Percentiles rank a stretch among this genome's conserved stretches.
phyloP scores from a whole-genome alignment of 2,329 filamentous ascomycete genomes.

The Ascochyta viciae-villosae region DNA sequence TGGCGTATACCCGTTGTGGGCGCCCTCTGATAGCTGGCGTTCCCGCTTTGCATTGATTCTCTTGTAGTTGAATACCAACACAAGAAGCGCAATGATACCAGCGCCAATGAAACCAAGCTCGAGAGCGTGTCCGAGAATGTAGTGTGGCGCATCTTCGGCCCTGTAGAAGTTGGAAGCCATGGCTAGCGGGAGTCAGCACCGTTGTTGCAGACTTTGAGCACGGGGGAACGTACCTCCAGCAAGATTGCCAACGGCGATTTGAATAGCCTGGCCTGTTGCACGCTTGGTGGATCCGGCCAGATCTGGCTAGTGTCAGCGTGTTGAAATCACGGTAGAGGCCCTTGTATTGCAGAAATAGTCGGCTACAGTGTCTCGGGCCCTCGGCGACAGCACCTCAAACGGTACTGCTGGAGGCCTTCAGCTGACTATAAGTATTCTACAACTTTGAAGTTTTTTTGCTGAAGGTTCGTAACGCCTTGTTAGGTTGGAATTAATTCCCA shows the following conservation, averaged over 20 bases:
- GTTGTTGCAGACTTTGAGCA: background rate
- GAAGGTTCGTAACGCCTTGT: too few relatives aligned
- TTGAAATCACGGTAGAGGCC: background rate
- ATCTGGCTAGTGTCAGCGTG: constrained; percentile 51
- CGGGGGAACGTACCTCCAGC: constrained; percentile 31
- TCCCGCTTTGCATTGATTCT: constrained; percentile 65
- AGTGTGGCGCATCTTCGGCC: constrained; percentile 56
- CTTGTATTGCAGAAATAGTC: too few relatives aligned
- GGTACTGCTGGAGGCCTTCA: too few relatives aligned
- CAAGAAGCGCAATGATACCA: constrained; percentile 55
- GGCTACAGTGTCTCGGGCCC: too few relatives aligned
- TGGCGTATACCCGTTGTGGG: constrained; percentile 52
- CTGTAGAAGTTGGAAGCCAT: constrained; percentile 78
- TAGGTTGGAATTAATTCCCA: too few relatives aligned
- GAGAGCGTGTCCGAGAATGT: constrained; percentile 59
- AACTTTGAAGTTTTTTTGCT: too few relatives aligned
- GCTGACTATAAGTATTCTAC: too few relatives aligned
- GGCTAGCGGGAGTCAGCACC: constrained; percentile 49
- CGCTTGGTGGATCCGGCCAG: constrained; percentile 61
- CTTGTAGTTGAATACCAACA: constrained; percentile 60
- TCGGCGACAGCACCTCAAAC: too few relatives aligned
- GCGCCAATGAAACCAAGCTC: constrained; percentile 59
- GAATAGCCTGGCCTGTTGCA: constrained; percentile 56
- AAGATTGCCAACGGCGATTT: constrained; percentile 59
- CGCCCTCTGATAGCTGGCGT: constrained; percentile 43